phyloP scores from a whole-genome alignment of 2,329 filamentous ascomycete genomes.

The Fusarium decemcellulare region DNA sequence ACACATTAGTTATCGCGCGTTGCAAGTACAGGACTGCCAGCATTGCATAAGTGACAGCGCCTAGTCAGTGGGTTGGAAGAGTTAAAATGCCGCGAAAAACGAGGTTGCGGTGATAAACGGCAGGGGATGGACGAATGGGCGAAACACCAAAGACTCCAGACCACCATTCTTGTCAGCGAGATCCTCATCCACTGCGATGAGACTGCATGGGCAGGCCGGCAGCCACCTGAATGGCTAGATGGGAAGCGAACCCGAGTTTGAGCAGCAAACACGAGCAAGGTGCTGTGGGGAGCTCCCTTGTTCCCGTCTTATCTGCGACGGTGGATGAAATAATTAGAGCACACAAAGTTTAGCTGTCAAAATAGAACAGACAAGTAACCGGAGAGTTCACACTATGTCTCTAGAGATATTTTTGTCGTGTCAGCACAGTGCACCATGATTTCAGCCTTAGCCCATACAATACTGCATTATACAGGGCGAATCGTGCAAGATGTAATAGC shows the following conservation, averaged over 20 bases:
- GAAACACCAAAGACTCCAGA: slow-evolving; percentile 37
- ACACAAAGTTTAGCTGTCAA: slow-evolving; percentile 4
- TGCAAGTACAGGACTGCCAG: slow-evolving; percentile 19
- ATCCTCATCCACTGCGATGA: slow-evolving; percentile 35
- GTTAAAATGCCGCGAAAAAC: slow-evolving; percentile 4
- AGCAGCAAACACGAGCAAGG: slow-evolving; percentile 1
- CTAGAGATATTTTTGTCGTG: neutral
- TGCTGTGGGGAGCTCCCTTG: slow-evolving; percentile 27
- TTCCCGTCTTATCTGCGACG: slow-evolving; percentile 45
- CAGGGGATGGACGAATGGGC: slow-evolving; percentile 12
- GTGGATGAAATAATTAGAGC: neutral
- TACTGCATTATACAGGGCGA: too few species aligned
- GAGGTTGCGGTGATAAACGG: neutral
- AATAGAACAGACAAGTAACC: neutral
- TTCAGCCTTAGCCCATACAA: too few species aligned
- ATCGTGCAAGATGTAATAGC: neutral
- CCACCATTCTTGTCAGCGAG: slow-evolving; percentile 35
- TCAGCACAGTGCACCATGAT: too few species aligned
- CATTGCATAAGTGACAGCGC: slow-evolving; percentile 11
- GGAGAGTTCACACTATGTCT: neutral
- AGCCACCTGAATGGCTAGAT: slow-evolving; percentile 23
- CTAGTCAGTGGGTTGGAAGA: neutral
- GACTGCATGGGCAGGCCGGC: slow-evolving; percentile 31
- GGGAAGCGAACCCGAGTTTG: slow-evolving; percentile 30
- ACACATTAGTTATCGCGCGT: neutral